Percentiles rank a stretch among this genome's conserved stretches.
Evolutionary conservation across 768 basidiomycete species (phyloP).

Genomic region (Boletellus sp.): DNA sequence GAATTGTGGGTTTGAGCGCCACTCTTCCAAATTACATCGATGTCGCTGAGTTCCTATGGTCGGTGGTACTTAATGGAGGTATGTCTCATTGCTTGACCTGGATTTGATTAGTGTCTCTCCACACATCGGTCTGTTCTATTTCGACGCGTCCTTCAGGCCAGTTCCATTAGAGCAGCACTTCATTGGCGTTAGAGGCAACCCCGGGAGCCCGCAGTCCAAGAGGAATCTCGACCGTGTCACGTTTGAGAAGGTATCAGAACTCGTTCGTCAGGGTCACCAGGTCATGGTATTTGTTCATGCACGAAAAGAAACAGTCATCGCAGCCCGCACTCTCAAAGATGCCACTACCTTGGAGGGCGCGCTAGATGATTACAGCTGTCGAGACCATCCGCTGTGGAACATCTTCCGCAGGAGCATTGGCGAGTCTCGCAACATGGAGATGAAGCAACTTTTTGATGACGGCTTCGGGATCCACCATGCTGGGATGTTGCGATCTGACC

Average conservation of each 20-base stretch:
- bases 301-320: constrained; percentile 95
- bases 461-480: constrained; percentile 99
- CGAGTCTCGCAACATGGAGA: constrained; percentile 88
- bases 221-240: constrained; percentile 86
- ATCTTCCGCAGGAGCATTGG: constrained; percentile 75
- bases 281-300: constrained; percentile 99
- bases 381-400: constrained; percentile 75
- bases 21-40: constrained; percentile 97
- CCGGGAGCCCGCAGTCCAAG: constrained; percentile 65
- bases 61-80: constrained; percentile 8
- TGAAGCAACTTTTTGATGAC: constrained; percentile 87
- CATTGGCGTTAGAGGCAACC: constrained; percentile 87
- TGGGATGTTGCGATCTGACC: constrained; percentile 91
- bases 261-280: constrained; percentile 91
- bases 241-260: constrained; percentile 84
- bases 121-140: constrained; percentile 89
- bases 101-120: constrained; percentile 67
- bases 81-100: constrained; percentile 1
- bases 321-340: constrained; percentile 78
- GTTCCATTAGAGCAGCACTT: constrained; percentile 98
- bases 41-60: constrained; percentile 94
- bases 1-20: constrained; percentile 93
- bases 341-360: constrained; percentile 67
- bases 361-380: constrained; percentile 73
- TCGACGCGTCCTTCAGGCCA: constrained; percentile 95